Evolutionary conservation across 1,284 basidiomycete species (phyloP).

Genomic region (Cronartium quercuum): DNA sequence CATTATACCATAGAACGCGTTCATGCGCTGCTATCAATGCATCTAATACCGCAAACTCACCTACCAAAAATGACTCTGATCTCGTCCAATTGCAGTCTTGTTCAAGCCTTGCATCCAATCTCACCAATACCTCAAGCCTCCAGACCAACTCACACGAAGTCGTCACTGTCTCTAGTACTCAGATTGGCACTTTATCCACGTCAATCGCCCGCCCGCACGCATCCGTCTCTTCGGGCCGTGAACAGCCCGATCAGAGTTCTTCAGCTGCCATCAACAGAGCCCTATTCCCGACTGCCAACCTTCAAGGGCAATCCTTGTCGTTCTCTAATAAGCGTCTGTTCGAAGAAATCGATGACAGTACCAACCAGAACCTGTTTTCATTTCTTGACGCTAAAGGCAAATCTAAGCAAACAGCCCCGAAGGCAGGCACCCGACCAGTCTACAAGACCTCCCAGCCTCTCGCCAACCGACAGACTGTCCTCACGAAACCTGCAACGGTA

Average conservation of each 20-base stretch:
- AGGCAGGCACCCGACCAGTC: slow-evolving; percentile 11
- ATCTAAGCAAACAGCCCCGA: background rate
- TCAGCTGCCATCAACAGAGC: background rate
- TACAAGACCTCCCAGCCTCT: slow-evolving; percentile 12
- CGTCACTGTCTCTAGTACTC: too few relatives aligned
- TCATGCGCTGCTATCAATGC: background rate
- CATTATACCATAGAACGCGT: background rate
- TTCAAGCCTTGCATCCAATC: background rate
- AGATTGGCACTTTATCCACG: too few relatives aligned
- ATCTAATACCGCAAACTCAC: background rate
- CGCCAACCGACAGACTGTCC: too few relatives aligned
- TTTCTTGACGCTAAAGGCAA: slow-evolving; percentile 20
- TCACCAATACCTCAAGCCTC: background rate
- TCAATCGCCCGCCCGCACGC: too few relatives aligned
- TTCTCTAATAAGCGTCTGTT: slow-evolving; percentile 10
- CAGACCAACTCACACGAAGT: too few relatives aligned
- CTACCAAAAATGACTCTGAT: background rate
- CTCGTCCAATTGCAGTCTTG: too few relatives aligned
- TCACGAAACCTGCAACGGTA: background rate
- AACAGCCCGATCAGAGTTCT: background rate
- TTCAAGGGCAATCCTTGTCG: background rate
- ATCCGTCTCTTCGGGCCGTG: too few relatives aligned
- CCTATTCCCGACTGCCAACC: background rate
- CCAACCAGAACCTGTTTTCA: slow-evolving; percentile 25
- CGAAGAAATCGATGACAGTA: slow-evolving; percentile 24